Percentiles rank a stretch among this genome's conserved stretches.
Evolutionary conservation across 306 rosid species (phyloP).

Genomic region (Cajanus cajan): DNA sequence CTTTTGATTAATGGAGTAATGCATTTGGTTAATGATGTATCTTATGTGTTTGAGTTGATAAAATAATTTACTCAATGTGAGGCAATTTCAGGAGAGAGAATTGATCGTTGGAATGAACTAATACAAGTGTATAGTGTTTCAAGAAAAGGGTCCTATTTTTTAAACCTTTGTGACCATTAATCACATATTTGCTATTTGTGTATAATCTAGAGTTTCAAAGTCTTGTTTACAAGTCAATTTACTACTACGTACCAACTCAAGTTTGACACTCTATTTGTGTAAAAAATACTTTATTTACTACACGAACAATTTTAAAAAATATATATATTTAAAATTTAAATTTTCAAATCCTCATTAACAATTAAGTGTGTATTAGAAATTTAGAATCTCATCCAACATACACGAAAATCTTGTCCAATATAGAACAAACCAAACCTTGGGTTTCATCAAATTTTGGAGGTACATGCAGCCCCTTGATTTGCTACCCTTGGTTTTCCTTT

Average conservation of each 20-base stretch:
- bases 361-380: no score
- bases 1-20: no score
- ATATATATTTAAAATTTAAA: no score
- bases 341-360: no score
- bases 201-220: no score
- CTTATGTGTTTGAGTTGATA: neutral
- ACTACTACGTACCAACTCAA: neutral
- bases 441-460: neutral
- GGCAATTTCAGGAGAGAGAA: neutral
- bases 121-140: neutral
- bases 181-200: no score
- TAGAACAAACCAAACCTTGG: neutral
- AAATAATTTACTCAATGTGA: neutral
- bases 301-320: no score
- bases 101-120: no score
- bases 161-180: neutral
- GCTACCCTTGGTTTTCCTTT: constrained; percentile 22
- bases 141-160: neutral
- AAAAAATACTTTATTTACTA: no score
- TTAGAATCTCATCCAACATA: no score
- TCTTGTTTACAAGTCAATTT: neutral
- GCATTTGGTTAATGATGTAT: neutral
- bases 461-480: constrained; percentile 18
- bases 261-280: neutral
- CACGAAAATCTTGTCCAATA: no score